Evolutionary conservation across 345 rosid species (phyloP), one percentile per base, ranked within the genome.

Genomic region (Microcos paniculata): DNA sequence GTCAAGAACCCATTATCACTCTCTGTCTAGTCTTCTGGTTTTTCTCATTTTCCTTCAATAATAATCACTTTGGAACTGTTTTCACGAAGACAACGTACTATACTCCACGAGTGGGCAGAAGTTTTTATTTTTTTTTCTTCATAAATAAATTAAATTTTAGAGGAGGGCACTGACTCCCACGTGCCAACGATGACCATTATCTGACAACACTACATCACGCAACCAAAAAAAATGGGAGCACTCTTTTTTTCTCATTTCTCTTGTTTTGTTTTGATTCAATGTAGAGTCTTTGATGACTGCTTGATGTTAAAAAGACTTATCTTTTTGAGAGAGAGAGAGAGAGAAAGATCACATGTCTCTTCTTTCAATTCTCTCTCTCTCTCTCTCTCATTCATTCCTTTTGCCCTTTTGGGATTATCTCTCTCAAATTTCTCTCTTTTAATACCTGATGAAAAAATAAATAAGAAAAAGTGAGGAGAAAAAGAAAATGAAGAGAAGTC

Each of bases 91-190:
- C 71, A 43, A 45, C 14, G 56, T 45, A 24, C 72, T 2, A 30
- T 31, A 24, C 58, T 70, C 73, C 45, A 70, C 40, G 73, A 70
- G 73, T 31, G 59, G 59, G 38, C 23, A 45, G 21, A 23, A 14
- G 15, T n/a, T 1, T 6, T 43, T 23, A 2, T 24, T 8, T 40
- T 42, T 13, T 65, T 1, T 35, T 64, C 6, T 40, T 0, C 5
- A 2, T 2, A 4, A 21, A 3, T 21, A 30, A 53, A 19, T 52
- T 3, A 35, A 35, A 0, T 35, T 35, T 35, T 35, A 2, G 40
- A 35, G 6, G 40, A 7, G 40, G 12, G 84, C 87, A 79, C 87
- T 81, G 87, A 81, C 84, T 84, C 82, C 82, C 82, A 81, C 82
- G 84, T 81, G 80, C 77, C 53, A 84, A 48, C 78, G 71, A 76